Evolutionary conservation across 768 basidiomycete genomes (phyloP).

Genomic region (Auriscalpium microsporum): DNA sequence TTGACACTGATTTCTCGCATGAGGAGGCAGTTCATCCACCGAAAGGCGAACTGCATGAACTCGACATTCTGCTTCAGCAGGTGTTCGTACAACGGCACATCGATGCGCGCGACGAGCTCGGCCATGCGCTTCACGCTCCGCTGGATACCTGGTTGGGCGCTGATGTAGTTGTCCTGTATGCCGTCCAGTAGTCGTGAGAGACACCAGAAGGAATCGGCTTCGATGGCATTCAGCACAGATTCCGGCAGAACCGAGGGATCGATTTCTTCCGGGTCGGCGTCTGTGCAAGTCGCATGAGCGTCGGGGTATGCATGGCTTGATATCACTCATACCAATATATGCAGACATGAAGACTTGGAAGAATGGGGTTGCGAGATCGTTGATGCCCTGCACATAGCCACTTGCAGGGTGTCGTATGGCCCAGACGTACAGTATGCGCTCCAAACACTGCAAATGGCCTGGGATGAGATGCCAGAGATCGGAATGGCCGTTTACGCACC

Average conservation of each 20-base stretch:
- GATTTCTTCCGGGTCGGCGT: slow-evolving; percentile 84
- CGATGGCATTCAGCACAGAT: slow-evolving; percentile 71
- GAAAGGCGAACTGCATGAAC: slow-evolving; percentile 99
- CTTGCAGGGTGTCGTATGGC: slow-evolving; percentile 97
- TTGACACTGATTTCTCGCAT: slow-evolving; percentile 97
- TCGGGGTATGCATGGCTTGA: neutral
- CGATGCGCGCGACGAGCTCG: slow-evolving; percentile 84
- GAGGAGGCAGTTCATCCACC: slow-evolving; percentile 99
- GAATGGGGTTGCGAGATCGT: slow-evolving; percentile 96
- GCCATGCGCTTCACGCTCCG: slow-evolving; percentile 90
- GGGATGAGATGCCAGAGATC: slow-evolving; percentile 7
- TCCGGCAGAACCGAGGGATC: slow-evolving; percentile 71
- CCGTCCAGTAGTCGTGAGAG: slow-evolving; percentile 90
- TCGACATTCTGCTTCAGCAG: slow-evolving; percentile 88
- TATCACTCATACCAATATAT: slow-evolving; percentile 66
- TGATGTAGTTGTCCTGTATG: slow-evolving; percentile 98
- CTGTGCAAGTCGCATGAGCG: slow-evolving; percentile 30
- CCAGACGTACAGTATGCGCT: slow-evolving; percentile 97
- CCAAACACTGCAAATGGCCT: slow-evolving; percentile 56
- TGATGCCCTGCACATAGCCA: slow-evolving; percentile 98
- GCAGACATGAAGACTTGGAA: slow-evolving; percentile 94
- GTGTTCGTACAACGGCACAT: slow-evolving; percentile 82
- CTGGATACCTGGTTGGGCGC: slow-evolving; percentile 93
- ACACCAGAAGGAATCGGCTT: slow-evolving; percentile 99
- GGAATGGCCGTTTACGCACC: slow-evolving; percentile 34